Evolutionary conservation across 2,329 filamentous ascomycete genomes (phyloP).

Genomic region (Sarocladium oryzae): DNA sequence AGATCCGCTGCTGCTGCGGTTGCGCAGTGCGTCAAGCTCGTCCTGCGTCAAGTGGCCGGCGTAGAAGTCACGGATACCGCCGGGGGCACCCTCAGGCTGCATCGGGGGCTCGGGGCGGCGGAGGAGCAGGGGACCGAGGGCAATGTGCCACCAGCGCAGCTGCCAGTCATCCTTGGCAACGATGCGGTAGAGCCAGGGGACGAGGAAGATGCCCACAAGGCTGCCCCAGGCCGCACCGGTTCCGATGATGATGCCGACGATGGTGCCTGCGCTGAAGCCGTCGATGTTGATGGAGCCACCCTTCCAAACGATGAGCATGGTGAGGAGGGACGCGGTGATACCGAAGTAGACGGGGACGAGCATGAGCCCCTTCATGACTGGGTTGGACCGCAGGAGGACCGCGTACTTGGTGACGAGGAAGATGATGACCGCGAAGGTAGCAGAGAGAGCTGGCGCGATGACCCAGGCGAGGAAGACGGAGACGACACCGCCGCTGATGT

Average conservation of each 20-base stretch:
- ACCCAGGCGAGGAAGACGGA: slow-evolving; percentile 32
- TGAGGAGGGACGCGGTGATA: slow-evolving; percentile 26
- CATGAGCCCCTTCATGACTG: slow-evolving; percentile 27
- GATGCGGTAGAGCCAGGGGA: slow-evolving; percentile 52
- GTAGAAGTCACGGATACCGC: slow-evolving; percentile 48
- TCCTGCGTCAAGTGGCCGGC: slow-evolving; percentile 48
- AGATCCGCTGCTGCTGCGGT: slow-evolving; percentile 19
- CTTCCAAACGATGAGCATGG: slow-evolving; percentile 48
- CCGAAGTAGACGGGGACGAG: slow-evolving; percentile 33
- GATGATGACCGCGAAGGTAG: slow-evolving; percentile 23
- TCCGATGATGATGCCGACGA: slow-evolving; percentile 49
- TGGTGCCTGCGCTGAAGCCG: slow-evolving; percentile 36
- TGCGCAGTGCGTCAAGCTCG: slow-evolving; percentile 33
- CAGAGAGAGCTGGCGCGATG: slow-evolving; percentile 27
- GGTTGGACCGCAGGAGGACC: slow-evolving; percentile 21
- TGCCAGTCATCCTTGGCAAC: slow-evolving; percentile 56
- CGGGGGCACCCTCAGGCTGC: slow-evolving; percentile 34
- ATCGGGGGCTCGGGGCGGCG: slow-evolving; percentile 32
- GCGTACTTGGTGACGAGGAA: slow-evolving; percentile 29
- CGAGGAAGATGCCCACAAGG: slow-evolving; percentile 45
- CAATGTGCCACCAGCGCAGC: slow-evolving; percentile 47
- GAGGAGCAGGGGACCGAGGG: slow-evolving; percentile 47
- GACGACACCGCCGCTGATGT: slow-evolving; percentile 11
- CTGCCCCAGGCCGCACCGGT: slow-evolving; percentile 42
- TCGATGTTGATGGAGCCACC: slow-evolving; percentile 21